Evolutionary conservation across 2,329 filamentous ascomycete genomes (phyloP), one percentile per base, ranked within the genome.

Genomic region (Cercospora canescens): DNA sequence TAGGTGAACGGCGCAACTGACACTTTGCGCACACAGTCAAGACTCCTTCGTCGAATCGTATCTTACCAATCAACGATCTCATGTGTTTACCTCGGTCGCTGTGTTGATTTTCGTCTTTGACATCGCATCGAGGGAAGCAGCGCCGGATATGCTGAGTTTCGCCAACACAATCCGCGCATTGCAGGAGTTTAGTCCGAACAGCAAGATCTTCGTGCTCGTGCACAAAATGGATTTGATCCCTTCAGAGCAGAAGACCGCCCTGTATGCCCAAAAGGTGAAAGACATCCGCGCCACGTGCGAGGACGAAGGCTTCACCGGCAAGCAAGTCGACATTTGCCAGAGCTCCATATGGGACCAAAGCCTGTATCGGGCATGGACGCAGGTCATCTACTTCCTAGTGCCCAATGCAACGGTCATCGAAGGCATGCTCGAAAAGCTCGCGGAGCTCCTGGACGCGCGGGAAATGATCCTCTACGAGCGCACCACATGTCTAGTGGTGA

Each of bases 81-180:
- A 98, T 81, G 94, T 99, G 79, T 99, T 99, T 82, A 93, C 90
- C 76, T 94, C 95, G 78, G 95, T 97, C 68, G 94, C 94, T 59
- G 95, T 98, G 60, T 87, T 99, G 65, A 98, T 99, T 80, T 99
- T 99, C 83, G 95, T 99, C 79, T 99, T 99, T 81, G 95, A 99
- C 78, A 96, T 98, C 72, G 95, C 98, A 79, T 96, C 92, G 18
- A 91, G 93, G 77, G 95, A 98, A 79, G 93, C 97, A 74, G 92
- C 95, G 69, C 91, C 93, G 73, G 95, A 99, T 78, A 88, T 98
- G 60, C 89, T 94, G 64, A 97, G 93, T 65, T 99, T 98, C 83
- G 89, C 90, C 60, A 91, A 92, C 71, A 95, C 98, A 77, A 92
- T 98, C 72, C 88, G 90, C 58, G 95, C 95, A 0, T 85, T 99